Base-by-base conservation (phyloP, 106 monocot species). In the Apostasia ramifera region DNA sequence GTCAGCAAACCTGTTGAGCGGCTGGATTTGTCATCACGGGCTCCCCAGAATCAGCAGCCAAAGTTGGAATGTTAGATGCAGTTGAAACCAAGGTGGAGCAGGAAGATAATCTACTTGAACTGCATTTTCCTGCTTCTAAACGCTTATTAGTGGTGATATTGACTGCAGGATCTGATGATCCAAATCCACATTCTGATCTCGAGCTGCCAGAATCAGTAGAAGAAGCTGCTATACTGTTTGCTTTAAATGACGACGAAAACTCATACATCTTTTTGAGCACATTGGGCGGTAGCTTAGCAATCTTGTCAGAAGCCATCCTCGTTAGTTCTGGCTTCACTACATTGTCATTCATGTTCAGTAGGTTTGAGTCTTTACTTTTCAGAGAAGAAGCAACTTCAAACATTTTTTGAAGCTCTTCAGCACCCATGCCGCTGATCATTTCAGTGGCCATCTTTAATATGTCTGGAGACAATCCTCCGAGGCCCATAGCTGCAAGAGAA, bases 391-490 rank as follows among this genome's bases (percentile, higher is more conserved):
- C 89, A 61, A 74, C 67, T 75, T 98, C 72, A 12, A 98, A 70
- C 92, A 98, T 90, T 74, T 89, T 81, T 73, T 93, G 98, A 67
- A 98, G 98, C 68, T 98, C 98, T 49, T 93, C 89, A n/a, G 98
- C 81, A 54, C 85, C 83, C 98, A 90, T 98, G 43, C 81, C 83
- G 68, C 74, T 74, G 54, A 98, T 83, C 89, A 87, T 90, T 59
- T 78, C 83, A 41, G 86, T 73, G 47, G 92, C 90, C 6, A 78
- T 85, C 73, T 85, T 92, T 38, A 98, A 13, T 74, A 98, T 76
- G 38, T 90, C 98, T 63, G 92, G 85, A 40, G 98, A 68, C 83
- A 98, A 83, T 59, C 85, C 83, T 54, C 76, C 74, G 59, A 55
- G 76, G 68, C 84, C 76, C 70, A 87, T 57, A 55, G 83, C 70